Percentiles rank a stretch among this genome's conserved stretches.
phyloP scores from a whole-genome alignment of 371 early-diverging fungal species.

The Choanephora cucurbitarum region DNA sequence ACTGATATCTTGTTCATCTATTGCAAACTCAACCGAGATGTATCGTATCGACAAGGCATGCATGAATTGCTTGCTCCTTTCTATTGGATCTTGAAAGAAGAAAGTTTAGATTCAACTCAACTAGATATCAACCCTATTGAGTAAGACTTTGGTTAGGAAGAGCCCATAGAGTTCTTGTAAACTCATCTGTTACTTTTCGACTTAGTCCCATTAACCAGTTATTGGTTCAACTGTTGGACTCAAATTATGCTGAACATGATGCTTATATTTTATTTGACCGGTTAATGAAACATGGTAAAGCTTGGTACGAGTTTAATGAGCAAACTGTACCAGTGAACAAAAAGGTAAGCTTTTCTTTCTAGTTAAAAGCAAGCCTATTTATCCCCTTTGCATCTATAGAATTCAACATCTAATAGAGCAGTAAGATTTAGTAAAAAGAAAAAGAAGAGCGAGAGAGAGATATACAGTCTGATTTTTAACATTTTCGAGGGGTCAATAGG shows the following conservation, averaged over 20 bases:
- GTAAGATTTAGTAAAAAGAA: too few relatives aligned
- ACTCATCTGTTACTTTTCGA: too few relatives aligned
- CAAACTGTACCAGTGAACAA: constrained; percentile 9
- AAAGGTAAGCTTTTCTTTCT: too few relatives aligned
- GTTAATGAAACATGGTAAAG: constrained; percentile 79
- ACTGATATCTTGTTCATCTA: constrained; percentile 88
- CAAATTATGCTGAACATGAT: constrained; percentile 81
- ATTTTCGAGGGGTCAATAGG: too few relatives aligned
- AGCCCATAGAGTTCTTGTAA: too few relatives aligned
- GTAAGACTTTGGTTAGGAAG: too few relatives aligned
- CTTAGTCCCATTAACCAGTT: constrained; percentile 37
- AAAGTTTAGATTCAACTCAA: constrained; percentile 38
- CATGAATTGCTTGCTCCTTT: constrained; percentile 91
- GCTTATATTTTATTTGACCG: constrained; percentile 78
- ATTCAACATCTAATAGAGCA: too few relatives aligned
- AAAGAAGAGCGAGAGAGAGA: too few relatives aligned
- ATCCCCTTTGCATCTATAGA: too few relatives aligned
- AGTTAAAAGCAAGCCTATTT: too few relatives aligned
- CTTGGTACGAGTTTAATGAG: constrained; percentile 85
- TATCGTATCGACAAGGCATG: constrained; percentile 97
- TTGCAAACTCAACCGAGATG: constrained; percentile 82
- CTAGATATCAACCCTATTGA: constrained; percentile 9
- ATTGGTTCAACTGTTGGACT: constrained; percentile 39
- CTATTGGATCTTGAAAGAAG: constrained; percentile 72
- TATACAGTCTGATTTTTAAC: too few relatives aligned